Evolutionary conservation across 768 basidiomycete genomes (phyloP).

Genomic region (Phlebiopsis gigantea): DNA sequence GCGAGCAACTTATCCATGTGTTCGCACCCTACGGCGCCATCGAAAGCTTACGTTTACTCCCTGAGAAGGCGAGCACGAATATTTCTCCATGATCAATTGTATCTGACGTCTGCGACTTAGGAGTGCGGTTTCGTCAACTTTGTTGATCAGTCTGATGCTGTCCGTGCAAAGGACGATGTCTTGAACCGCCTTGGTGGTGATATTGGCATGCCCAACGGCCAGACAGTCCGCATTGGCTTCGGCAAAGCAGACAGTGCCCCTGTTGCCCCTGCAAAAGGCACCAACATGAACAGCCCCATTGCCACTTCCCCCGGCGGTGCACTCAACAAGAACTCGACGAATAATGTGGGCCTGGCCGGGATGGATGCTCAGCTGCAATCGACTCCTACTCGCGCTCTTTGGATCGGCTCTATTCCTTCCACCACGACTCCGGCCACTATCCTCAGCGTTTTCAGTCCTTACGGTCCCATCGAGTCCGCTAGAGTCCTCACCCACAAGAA

Average conservation of each 20-base stretch:
- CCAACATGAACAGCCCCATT: conserved; percentile 53
- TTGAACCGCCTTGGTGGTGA: conserved; percentile 92
- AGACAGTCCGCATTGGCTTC: conserved; percentile 95
- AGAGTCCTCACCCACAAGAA: conserved; percentile 96
- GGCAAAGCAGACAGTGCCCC: conserved; percentile 98
- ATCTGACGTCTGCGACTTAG: conserved; percentile 33
- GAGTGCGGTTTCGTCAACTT: conserved; percentile 99
- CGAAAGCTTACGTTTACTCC: conserved; percentile 89
- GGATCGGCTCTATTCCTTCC: conserved; percentile 97
- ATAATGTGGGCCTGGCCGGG: conserved; percentile 52
- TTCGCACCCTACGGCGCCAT: conserved; percentile 97
- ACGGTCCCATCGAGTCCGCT: conserved; percentile 96
- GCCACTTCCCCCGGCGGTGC: conserved; percentile 55
- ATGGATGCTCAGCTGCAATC: conserved; percentile 87
- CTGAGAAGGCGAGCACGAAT: conserved; percentile 78
- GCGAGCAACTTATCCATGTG: conserved; percentile 90
- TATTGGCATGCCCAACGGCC: conserved; percentile 91
- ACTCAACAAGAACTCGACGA: conserved; percentile 37
- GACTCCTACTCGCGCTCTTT: conserved; percentile 90
- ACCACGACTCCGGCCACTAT: conserved; percentile 94
- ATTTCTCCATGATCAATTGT: conserved; percentile 1
- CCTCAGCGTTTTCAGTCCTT: conserved; percentile 93
- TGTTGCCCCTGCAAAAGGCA: conserved; percentile 79
- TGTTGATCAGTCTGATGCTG: conserved; percentile 92
- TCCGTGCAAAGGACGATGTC: conserved; percentile 96